Conservation (phyloP, 2,329 filamentous ascomycete genomes). For the Helotiales sp. region DNA sequence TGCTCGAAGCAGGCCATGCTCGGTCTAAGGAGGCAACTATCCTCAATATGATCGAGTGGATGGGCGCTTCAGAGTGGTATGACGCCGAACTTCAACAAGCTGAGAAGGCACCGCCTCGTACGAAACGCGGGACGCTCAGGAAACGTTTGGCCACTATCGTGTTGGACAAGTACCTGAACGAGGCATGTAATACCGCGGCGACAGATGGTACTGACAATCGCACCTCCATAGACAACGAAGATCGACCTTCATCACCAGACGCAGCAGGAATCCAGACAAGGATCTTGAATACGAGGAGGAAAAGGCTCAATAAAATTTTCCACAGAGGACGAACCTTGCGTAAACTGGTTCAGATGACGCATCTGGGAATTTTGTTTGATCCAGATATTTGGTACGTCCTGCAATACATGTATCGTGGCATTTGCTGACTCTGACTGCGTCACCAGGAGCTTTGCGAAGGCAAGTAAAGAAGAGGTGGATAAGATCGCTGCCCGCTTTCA, state of each 20-base stretch:
- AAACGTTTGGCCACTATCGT: slow-evolving; percentile 28
- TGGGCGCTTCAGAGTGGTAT: slow-evolving; percentile 22
- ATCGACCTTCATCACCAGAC: slow-evolving; percentile 18
- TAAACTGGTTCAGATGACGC: slow-evolving; percentile 21
- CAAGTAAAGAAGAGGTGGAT: slow-evolving; percentile 25
- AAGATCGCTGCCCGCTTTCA: slow-evolving; percentile 23
- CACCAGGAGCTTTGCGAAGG: slow-evolving; percentile 26
- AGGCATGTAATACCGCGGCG: slow-evolving; percentile 8
- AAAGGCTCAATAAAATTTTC: slow-evolving; percentile 23
- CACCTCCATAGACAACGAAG: slow-evolving; percentile 13
- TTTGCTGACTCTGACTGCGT: slow-evolving; percentile 22
- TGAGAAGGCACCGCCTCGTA: slow-evolving; percentile 21
- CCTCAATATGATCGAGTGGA: slow-evolving; percentile 25
- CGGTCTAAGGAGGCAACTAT: slow-evolving; percentile 24
- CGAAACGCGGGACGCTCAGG: slow-evolving; percentile 19
- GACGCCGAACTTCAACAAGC: slow-evolving; percentile 19
- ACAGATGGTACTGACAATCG: background rate
- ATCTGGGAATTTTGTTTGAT: slow-evolving; percentile 28
- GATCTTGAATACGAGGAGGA: slow-evolving; percentile 23
- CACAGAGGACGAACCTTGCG: slow-evolving; percentile 25
- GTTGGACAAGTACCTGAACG: slow-evolving; percentile 24
- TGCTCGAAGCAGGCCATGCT: slow-evolving; percentile 21
- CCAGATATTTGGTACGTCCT: slow-evolving; percentile 26
- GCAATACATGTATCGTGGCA: slow-evolving; percentile 15
- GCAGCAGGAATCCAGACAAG: slow-evolving; percentile 19